A percentile compares a stretch with the other conserved stretches of the same genome.
phyloP scores from a whole-genome alignment of 2,329 filamentous ascomycete genomes.

The Herpomyces periplanetae region DNA sequence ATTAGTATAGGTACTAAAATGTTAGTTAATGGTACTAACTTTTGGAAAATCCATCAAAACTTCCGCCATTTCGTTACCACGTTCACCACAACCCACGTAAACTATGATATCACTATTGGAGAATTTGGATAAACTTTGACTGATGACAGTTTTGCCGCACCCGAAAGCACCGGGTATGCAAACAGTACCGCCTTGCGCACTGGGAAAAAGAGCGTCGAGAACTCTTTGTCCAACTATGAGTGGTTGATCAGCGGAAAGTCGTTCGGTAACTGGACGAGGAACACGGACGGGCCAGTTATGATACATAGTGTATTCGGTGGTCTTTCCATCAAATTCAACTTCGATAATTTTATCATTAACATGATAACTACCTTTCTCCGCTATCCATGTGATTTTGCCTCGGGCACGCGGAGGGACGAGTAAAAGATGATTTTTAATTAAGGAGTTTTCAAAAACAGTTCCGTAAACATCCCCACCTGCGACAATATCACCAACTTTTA shows the following conservation, averaged over 20 bases:
- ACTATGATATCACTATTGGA: constrained; percentile 97
- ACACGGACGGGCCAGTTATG: constrained; percentile 93
- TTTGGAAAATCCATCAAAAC: constrained; percentile 98
- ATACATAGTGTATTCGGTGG: constrained; percentile 87
- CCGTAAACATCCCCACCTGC: constrained; percentile 88
- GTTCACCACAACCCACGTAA: constrained; percentile 67
- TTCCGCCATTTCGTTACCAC: constrained; percentile 97
- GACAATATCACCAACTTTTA: constrained; percentile 89
- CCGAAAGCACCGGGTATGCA: constrained; percentile 95
- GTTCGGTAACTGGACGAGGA: constrained; percentile 63
- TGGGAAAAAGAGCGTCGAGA: constrained; percentile 73
- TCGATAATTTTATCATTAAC: constrained; percentile 78
- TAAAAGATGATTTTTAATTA: constrained; percentile 73
- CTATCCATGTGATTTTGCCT: constrained; percentile 67
- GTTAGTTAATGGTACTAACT: constrained; percentile 8
- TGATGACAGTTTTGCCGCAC: constrained; percentile 96
- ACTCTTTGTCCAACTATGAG: constrained; percentile 93
- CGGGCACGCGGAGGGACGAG: constrained; percentile 56
- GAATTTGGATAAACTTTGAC: constrained; percentile 93
- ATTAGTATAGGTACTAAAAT: constrained; percentile 1
- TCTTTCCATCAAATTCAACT: constrained; percentile 84
- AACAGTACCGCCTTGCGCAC: constrained; percentile 83
- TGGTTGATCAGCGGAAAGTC: constrained; percentile 49
- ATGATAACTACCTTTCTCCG: constrained; percentile 61
- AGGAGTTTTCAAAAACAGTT: constrained; percentile 73